phyloP scores from a whole-genome alignment of 805 yeast species.

The Saccharomyces paradoxus region DNA sequence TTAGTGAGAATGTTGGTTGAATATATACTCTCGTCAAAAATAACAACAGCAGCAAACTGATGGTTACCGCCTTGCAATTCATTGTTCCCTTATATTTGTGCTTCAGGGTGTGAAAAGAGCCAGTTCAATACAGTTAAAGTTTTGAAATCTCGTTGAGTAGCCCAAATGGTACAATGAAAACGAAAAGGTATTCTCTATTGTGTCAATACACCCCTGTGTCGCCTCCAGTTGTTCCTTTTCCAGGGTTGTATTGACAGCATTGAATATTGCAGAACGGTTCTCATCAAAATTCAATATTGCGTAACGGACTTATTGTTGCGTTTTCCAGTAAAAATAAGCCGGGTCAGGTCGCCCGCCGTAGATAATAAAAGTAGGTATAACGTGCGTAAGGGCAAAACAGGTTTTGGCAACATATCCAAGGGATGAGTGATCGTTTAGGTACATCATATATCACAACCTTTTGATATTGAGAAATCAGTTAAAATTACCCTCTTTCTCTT shows the following conservation, averaged over 20 bases:
- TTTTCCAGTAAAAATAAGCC: background rate
- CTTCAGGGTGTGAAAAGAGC: background rate
- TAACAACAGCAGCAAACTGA: conserved; percentile 18
- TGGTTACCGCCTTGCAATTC: conserved; percentile 4
- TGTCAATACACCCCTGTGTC: background rate
- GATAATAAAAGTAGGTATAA: background rate
- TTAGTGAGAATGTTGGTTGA: conserved; percentile 45
- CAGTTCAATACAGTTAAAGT: background rate
- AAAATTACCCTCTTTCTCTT: background rate
- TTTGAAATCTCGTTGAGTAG: background rate
- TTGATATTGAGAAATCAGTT: background rate
- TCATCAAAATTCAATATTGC: background rate
- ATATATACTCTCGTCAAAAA: conserved; percentile 28
- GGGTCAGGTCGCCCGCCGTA: background rate
- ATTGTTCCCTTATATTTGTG: background rate
- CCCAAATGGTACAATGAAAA: background rate
- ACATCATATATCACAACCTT: background rate
- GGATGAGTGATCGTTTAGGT: background rate
- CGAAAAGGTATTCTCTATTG: background rate
- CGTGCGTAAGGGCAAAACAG: background rate
- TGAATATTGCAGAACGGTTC: background rate
- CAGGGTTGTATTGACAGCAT: background rate
- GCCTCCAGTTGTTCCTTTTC: background rate
- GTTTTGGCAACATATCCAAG: background rate
- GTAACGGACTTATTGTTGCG: background rate